Evolutionary conservation across 2,329 filamentous ascomycete genomes (phyloP).

Genomic region (Xylaria sp.): DNA sequence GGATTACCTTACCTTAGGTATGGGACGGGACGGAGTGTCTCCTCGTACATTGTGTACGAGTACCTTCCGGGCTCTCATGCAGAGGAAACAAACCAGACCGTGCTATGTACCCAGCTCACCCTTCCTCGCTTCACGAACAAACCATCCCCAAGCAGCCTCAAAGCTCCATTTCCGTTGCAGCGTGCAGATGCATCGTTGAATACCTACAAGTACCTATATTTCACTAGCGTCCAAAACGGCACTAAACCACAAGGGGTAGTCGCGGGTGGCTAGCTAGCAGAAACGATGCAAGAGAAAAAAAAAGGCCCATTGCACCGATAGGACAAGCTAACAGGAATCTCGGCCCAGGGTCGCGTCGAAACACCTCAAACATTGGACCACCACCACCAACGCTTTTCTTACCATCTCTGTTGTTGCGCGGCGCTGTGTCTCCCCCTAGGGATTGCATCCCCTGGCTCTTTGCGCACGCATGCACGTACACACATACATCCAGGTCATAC

Average conservation of each 20-base stretch:
- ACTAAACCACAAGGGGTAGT: conserved; percentile 31
- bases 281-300: conserved; percentile 27
- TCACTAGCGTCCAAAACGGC: conserved; percentile 17
- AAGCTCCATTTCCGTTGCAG: conserved; percentile 28
- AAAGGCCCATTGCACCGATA: conserved; percentile 29
- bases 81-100: conserved; percentile 12
- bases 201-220: conserved; percentile 15
- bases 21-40: no score
- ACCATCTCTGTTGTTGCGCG: conserved; percentile 19
- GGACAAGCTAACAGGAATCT: conserved; percentile 33
- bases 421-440: conserved; percentile 20
- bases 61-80: conserved; percentile 1
- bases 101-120: not conserved
- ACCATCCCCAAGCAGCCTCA: conserved; percentile 30
- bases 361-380: conserved; percentile 33
- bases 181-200: conserved; percentile 15
- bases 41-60: no score
- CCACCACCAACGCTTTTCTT: conserved; percentile 23
- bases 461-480: conserved; percentile 8
- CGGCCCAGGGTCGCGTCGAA: conserved; percentile 35
- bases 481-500: conserved; percentile 1
- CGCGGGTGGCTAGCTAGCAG: conserved; percentile 16
- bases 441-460: conserved; percentile 19
- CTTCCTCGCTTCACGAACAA: conserved; percentile 24
- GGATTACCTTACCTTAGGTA: not conserved